Conservation (phyloP, 179 eudicot genomes). For the Silene coronaria region DNA sequence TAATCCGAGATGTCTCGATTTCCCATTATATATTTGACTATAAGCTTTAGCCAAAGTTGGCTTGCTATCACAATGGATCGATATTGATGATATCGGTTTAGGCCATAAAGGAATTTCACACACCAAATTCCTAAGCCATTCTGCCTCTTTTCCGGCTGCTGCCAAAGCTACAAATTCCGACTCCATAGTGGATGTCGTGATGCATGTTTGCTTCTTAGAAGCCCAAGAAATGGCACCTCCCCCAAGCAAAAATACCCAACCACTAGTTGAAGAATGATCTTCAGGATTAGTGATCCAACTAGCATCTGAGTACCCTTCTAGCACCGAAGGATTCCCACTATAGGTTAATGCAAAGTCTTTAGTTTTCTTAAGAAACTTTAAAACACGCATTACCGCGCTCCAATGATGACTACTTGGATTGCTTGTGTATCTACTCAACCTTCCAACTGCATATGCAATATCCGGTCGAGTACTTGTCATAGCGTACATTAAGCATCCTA, state of each 20-base stretch:
- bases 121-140: not conserved
- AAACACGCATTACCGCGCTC: not conserved
- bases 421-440: not conserved
- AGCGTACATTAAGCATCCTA: not conserved
- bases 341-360: not conserved
- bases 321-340: not conserved
- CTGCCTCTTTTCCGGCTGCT: not conserved
- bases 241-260: not conserved
- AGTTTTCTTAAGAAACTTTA: not conserved
- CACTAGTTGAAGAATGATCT: constrained; percentile 2
- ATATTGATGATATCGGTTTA: not conserved
- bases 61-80: not conserved
- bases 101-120: not conserved
- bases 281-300: not conserved
- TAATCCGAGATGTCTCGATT: not conserved
- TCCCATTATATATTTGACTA: constrained; percentile 6
- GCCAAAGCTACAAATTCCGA: not conserved
- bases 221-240: constrained; percentile 3
- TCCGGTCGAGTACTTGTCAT: constrained; percentile 10
- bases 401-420: not conserved
- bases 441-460: not conserved
- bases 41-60: not conserved
- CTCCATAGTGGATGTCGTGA: not conserved
- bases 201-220: not conserved
- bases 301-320: constrained; percentile 9